phyloP scores from a whole-genome alignment of 345 rosid species.

The Populus alba region DNA sequence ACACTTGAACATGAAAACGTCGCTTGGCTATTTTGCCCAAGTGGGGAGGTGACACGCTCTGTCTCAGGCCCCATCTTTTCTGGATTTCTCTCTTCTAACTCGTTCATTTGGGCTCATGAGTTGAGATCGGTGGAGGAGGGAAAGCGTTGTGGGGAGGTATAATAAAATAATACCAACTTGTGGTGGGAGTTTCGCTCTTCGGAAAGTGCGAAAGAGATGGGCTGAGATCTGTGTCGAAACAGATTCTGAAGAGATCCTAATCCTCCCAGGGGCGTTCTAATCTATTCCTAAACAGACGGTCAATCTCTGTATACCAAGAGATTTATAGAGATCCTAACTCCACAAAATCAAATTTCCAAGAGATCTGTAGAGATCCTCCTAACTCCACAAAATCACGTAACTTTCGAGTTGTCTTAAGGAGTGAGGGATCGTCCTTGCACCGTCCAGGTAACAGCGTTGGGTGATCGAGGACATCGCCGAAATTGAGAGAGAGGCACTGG shows the following conservation, averaged over 20 bases:
- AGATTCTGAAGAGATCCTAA: constrained; percentile 2
- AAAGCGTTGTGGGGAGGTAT: not conserved
- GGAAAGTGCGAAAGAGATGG: not conserved
- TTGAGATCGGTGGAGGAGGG: not conserved
- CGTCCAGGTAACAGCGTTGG: too few relatives aligned
- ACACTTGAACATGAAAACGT: constrained; percentile 21
- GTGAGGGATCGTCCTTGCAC: too few relatives aligned
- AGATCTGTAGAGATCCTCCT: too few relatives aligned
- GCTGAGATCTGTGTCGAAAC: not conserved
- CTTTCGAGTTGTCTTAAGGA: too few relatives aligned
- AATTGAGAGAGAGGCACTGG: not conserved
- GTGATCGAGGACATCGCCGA: too few relatives aligned
- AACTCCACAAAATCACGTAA: too few relatives aligned
- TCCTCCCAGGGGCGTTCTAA: too few relatives aligned
- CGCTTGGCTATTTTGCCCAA: constrained; percentile 20
- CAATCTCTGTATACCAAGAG: too few relatives aligned
- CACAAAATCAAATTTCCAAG: too few relatives aligned
- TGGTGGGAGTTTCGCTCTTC: constrained; percentile 1
- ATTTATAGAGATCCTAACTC: too few relatives aligned
- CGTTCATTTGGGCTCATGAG: not conserved
- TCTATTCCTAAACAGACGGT: too few relatives aligned
- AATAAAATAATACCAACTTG: not conserved
- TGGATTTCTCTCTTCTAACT: not conserved
- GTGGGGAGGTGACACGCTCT: constrained; percentile 27
- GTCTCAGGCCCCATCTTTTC: constrained; percentile 36